Conservation (phyloP, 2,329 filamentous ascomycete species). For the Fusarium albosuccineum region DNA sequence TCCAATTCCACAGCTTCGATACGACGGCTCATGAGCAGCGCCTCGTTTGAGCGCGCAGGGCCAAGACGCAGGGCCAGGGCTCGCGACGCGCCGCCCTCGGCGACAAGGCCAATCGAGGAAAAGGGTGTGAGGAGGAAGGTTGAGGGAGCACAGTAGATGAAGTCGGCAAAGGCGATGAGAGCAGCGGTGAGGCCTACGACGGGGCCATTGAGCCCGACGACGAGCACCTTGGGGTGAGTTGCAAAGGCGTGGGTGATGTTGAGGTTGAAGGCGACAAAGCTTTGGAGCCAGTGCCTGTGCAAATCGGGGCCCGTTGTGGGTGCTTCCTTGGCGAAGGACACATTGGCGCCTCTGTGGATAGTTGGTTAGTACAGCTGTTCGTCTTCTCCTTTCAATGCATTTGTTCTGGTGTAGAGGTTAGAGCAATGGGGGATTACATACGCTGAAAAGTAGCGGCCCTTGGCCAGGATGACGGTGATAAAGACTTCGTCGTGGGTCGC, state of each 20-base stretch:
- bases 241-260: conserved; percentile 92
- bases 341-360: conserved; percentile 79
- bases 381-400: neutral
- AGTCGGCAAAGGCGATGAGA: conserved; percentile 86
- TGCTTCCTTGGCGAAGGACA: conserved; percentile 66
- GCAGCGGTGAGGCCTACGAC: conserved; percentile 90
- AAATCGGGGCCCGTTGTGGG: conserved; percentile 54
- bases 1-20: conserved; percentile 81
- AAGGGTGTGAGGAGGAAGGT: conserved; percentile 93
- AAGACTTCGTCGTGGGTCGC: conserved; percentile 83
- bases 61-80: conserved; percentile 87
- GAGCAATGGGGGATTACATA: conserved; percentile 59
- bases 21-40: conserved; percentile 88
- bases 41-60: conserved; percentile 87
- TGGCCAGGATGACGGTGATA: conserved; percentile 87
- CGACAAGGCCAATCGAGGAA: conserved; percentile 87
- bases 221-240: conserved; percentile 92
- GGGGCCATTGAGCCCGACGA: conserved; percentile 92
- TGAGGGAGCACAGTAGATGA: conserved; percentile 87
- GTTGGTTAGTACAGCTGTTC: conserved; percentile 15
- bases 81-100: conserved; percentile 85
- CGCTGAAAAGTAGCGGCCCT: conserved; percentile 90
- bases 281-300: conserved; percentile 71
- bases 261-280: conserved; percentile 87
- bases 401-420: neutral